phyloP scores from a whole-genome alignment of 305 asterid genomes.

The Galium porrigens region DNA sequence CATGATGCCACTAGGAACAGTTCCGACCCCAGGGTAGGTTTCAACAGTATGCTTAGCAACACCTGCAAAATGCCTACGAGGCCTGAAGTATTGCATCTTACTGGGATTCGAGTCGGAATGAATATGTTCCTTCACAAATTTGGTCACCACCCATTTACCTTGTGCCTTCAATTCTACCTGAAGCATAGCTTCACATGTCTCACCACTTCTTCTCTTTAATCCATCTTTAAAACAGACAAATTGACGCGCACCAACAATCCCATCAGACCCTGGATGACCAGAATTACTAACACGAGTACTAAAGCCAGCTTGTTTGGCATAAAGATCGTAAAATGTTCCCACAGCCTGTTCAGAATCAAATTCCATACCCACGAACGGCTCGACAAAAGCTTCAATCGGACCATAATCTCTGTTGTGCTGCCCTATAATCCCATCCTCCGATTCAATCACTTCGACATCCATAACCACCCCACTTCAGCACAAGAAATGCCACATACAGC shows the following conservation, averaged over 20 bases:
- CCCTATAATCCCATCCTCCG: conserved; percentile 31
- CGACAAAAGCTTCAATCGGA: conserved; percentile 25
- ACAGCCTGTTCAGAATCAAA: conserved; percentile 53
- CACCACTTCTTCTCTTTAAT: conserved; percentile 37
- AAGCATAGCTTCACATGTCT: conserved; percentile 59
- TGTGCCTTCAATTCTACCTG: conserved; percentile 37
- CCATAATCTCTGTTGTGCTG: conserved; percentile 42
- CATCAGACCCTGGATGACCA: conserved; percentile 30
- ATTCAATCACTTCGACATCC: conserved; percentile 33
- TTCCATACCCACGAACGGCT: conserved; percentile 58
- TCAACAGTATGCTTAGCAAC: conserved; percentile 31
- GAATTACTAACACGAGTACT: conserved; percentile 26
- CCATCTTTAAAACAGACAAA: conserved; percentile 44
- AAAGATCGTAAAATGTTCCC: conserved; percentile 45
- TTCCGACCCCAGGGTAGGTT: conserved; percentile 28
- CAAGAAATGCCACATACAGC: conserved; percentile 8
- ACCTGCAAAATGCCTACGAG: conserved; percentile 43
- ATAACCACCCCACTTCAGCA: conserved; percentile 25
- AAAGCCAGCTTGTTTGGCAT: conserved; percentile 53
- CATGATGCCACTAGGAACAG: conserved; percentile 67
- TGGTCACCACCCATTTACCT: conserved; percentile 54
- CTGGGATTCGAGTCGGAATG: conserved; percentile 32
- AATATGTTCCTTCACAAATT: conserved; percentile 49
- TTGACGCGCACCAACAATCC: conserved; percentile 24
- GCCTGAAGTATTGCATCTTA: conserved; percentile 41